phyloP scores from a whole-genome alignment of 345 rosid genomes.

The Salix suchowensis region DNA sequence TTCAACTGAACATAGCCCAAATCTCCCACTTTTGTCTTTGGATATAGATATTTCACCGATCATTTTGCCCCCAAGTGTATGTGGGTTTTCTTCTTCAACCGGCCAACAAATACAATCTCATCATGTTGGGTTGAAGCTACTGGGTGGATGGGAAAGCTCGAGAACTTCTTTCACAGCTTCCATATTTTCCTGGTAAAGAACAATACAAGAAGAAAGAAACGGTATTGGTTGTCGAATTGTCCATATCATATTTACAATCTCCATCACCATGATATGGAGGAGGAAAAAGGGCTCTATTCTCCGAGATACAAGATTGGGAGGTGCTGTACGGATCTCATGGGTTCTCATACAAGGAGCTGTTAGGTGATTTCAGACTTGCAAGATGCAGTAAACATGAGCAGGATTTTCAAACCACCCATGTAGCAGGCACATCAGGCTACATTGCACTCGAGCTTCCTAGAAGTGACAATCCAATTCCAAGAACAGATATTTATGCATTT shows the following conservation, averaged over 20 bases:
- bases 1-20: too few relatives aligned
- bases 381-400: conserved; percentile 2
- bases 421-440: conserved; percentile 1
- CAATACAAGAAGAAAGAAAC: not conserved
- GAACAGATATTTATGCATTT: conserved; percentile 4
- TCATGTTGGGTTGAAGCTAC: too few relatives aligned
- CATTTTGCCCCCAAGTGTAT: too few relatives aligned
- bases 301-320: conserved; percentile 15
- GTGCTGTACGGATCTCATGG: conserved; percentile 3
- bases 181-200: not conserved
- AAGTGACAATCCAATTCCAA: conserved; percentile 2
- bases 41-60: too few relatives aligned
- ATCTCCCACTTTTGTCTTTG: too few relatives aligned
- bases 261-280: not conserved
- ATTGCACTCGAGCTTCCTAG: conserved; percentile 2
- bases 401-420: conserved; percentile 7
- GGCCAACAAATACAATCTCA: too few relatives aligned
- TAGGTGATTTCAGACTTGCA: conserved; percentile 18
- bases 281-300: not conserved
- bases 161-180: too few relatives aligned
- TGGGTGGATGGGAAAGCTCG: too few relatives aligned
- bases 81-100: too few relatives aligned
- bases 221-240: not conserved
- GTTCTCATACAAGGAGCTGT: not conserved
- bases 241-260: not conserved